Evolutionary conservation across 371 early-diverging fungal species (phyloP), one percentile per base, ranked within the genome.

Genomic region (Mortierella sp.): DNA sequence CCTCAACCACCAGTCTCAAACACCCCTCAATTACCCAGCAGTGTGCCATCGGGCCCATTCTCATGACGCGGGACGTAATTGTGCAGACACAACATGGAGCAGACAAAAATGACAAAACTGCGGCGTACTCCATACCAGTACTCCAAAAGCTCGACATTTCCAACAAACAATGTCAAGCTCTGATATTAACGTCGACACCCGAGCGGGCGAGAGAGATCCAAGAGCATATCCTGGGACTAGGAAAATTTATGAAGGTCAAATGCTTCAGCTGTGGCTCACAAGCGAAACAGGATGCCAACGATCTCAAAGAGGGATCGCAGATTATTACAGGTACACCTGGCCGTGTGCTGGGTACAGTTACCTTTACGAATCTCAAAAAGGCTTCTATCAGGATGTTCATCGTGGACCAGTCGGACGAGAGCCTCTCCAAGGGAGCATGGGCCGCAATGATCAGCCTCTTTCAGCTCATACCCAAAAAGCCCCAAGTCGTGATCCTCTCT

Each of bases 31-130:
- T n/a, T 7, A 7, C 34, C 34, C 34, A 34, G 10, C 34, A 10
- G 7, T 34, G 10, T 71, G 95, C 95, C 53, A 95, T 95, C 61
- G 79, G 87, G 80, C 91, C 93, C 39, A 91, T 95, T 24, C 78
- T 91, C 59, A 84, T 81, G 80, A 92, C 91, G 27, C 88, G 88
- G 59, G 94, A 96, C 81, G 93, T 95, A 58, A 93, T 94, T 69
- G 94, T 94, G 34, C 96, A 96, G 78, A 95, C 96, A 27, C 95
- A 95, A 78, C 95, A 95, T 64, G 97, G 97, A 80, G 96, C 97
- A n/a, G n/a, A n/a, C n/a, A n/a, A n/a, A 31, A 98, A 98, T 64
- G 97, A 97, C 67, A 96, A 96, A 14, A 96, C 94, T 54, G 95
- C 97, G 24, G 94, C 96, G 86, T n/a, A n/a, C n/a, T 92, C 91